Base-by-base conservation (phyloP, 805 yeast species). In the Huiozyma sinensis region DNA sequence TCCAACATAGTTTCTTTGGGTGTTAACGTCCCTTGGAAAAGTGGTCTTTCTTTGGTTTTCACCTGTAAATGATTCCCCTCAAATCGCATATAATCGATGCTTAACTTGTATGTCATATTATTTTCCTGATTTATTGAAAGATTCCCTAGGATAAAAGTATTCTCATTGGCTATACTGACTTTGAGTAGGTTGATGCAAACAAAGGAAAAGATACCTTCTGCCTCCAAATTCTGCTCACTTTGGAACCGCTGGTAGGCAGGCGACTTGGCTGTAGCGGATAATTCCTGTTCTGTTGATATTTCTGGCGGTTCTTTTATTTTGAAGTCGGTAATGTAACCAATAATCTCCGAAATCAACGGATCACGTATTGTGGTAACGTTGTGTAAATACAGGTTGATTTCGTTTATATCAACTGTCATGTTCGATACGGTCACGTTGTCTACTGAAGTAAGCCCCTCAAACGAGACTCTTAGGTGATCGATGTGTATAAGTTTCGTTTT, bases 361-460 rank as follows among this genome's bases (percentile, higher is more conserved):
- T 50, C 52, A 35, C 47, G 40, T 27, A 48, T 33, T 9, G 45
- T 39, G 8, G 50, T 31, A 7, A 51, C 28, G n/a, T 45, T 46
- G 6, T 42, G 42, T 6, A 53, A 12, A 11, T 43, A 66, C 11
- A 75, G 40, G 12, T 61, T 62, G 6, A 73, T 46, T 7, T 63
- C 54, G 31, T 64, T 71, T 3, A 75, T 53, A 7, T 65, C 66
- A 8, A 72, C 47, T 6, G 50, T 55, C 12, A 72, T 48, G 50
- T 71, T 64, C 4, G 38, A 40, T 11, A 65, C 39, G 11, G 50
- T 45, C n/a, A 65, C 43, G 36, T 65, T 54, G 17, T 65, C 64
- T 6, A 66, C 36, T 1, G 59, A 52, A 0, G 62, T 50, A 5
- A 64, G 46, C 1, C 84, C 83, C 46, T 72, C 72, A 50, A 80